A percentile compares a stretch with the other conserved stretches of the same genome.
Conservation (phyloP, 2,329 filamentous ascomycete species). For the Pseudocercospora macadamiae region DNA sequence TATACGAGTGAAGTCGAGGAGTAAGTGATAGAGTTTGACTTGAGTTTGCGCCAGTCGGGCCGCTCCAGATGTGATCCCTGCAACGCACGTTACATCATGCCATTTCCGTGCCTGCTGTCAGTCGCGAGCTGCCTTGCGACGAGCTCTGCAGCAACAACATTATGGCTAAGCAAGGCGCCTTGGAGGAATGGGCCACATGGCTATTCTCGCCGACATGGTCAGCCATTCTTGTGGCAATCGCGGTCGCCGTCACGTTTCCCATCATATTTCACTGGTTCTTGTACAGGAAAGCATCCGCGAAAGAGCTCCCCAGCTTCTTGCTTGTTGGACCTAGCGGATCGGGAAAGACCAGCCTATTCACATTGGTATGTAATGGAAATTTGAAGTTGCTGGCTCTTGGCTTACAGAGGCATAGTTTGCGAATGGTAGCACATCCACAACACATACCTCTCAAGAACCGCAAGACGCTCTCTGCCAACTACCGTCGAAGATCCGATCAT, state of each 20-base stretch:
- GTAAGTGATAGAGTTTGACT: slow-evolving; percentile 1
- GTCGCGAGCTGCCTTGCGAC: no score
- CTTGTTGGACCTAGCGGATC: slow-evolving; percentile 78
- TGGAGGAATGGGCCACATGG: slow-evolving; percentile 47
- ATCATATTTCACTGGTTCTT: slow-evolving; percentile 76
- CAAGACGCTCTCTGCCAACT: slow-evolving; percentile 60
- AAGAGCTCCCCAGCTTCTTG: slow-evolving; percentile 70
- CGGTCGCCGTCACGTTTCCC: slow-evolving; percentile 74
- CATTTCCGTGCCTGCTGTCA: background rate
- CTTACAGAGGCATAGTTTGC: slow-evolving; percentile 46
- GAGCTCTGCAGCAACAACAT: no score
- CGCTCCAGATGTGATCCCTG: no score
- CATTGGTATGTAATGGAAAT: slow-evolving; percentile 58
- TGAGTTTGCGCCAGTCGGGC: background rate
- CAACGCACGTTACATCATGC: no score
- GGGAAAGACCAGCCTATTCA: slow-evolving; percentile 88
- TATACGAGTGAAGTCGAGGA: background rate
- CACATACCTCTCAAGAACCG: slow-evolving; percentile 66
- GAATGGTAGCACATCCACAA: slow-evolving; percentile 57
- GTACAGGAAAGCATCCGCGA: slow-evolving; percentile 64
- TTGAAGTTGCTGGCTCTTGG: background rate
- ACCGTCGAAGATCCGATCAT: slow-evolving; percentile 54
- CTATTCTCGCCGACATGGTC: slow-evolving; percentile 49
- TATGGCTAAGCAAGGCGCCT: slow-evolving; percentile 12
- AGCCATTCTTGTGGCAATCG: slow-evolving; percentile 66